Conservation (phyloP, 139 green algal genomes). For the Chlorella sp. region DNA sequence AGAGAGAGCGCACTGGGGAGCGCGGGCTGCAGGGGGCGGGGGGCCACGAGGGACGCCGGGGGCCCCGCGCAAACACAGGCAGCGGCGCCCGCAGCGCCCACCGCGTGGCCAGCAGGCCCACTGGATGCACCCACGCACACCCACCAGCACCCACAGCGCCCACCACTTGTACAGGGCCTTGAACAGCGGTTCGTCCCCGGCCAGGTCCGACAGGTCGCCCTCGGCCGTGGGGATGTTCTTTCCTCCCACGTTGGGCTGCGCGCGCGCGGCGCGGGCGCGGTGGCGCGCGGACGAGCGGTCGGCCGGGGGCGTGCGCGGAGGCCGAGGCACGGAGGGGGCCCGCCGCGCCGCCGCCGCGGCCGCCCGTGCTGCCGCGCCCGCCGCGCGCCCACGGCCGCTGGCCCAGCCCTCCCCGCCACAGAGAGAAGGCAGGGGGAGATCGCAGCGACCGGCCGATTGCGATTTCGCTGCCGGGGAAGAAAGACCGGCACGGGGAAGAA, state of each 20-base stretch:
- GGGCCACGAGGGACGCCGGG: too few relatives aligned
- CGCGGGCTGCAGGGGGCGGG: too few relatives aligned
- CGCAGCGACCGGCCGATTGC: too few relatives aligned
- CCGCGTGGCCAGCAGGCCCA: background rate
- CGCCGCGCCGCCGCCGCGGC: background rate
- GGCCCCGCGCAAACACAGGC: too few relatives aligned
- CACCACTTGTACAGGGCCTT: conserved; percentile 92
- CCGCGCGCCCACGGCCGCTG: too few relatives aligned
- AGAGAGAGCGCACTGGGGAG: background rate
- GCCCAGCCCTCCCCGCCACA: too few relatives aligned
- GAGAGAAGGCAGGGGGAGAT: too few relatives aligned
- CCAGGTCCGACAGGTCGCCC: conserved; percentile 88
- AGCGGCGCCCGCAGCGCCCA: background rate
- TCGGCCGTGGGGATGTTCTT: conserved; percentile 85
- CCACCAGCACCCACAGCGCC: conserved; percentile 10
- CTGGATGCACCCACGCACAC: background rate
- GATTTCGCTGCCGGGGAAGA: too few relatives aligned
- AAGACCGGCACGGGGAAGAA: too few relatives aligned
- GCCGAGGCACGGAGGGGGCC: background rate
- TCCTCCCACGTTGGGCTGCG: conserved; percentile 85
- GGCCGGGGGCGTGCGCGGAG: background rate
- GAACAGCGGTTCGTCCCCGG: conserved; percentile 91
- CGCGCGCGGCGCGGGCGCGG: background rate
- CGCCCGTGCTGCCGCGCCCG: too few relatives aligned
- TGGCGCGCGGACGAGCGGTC: background rate